phyloP scores from a whole-genome alignment of 805 yeast species.

The Candida takata region DNA sequence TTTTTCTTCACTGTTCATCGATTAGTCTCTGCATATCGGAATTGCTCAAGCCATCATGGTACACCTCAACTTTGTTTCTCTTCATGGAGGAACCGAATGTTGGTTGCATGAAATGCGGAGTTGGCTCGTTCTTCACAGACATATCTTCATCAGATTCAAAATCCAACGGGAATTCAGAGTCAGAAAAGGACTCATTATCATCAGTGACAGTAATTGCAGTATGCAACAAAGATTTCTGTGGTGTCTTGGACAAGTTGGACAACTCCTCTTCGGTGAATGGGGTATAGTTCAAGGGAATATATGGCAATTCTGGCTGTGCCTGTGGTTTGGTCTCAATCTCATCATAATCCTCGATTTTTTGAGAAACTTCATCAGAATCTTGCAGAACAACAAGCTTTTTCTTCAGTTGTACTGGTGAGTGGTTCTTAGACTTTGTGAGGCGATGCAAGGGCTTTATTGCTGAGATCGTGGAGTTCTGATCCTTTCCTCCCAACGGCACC shows the following conservation, averaged over 20 bases:
- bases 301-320: conserved; percentile 30
- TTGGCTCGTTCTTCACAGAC: not conserved
- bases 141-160: conserved; percentile 25
- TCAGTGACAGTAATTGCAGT: not conserved
- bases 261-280: conserved; percentile 31
- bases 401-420: not conserved
- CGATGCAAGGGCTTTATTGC: conserved; percentile 1
- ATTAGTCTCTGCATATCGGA: conserved; percentile 19
- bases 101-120: conserved; percentile 23
- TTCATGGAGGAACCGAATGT: conserved; percentile 20
- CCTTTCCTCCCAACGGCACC: conserved; percentile 21
- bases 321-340: conserved; percentile 46
- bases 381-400: not conserved
- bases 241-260: conserved; percentile 20
- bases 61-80: conserved; percentile 8
- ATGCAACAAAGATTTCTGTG: not conserved
- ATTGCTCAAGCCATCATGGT: conserved; percentile 16
- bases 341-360: conserved; percentile 26
- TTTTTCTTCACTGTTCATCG: conserved; percentile 10
- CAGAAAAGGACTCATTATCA: not conserved
- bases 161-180: conserved; percentile 17
- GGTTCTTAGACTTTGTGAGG: not conserved
- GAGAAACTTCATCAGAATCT: not conserved
- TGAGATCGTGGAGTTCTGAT: conserved; percentile 3
- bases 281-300: conserved; percentile 39